A percentile compares a stretch with the other conserved stretches of the same genome.
Conservation (phyloP, 2,329 filamentous ascomycete genomes). For the Cryphonectria parasitica region DNA sequence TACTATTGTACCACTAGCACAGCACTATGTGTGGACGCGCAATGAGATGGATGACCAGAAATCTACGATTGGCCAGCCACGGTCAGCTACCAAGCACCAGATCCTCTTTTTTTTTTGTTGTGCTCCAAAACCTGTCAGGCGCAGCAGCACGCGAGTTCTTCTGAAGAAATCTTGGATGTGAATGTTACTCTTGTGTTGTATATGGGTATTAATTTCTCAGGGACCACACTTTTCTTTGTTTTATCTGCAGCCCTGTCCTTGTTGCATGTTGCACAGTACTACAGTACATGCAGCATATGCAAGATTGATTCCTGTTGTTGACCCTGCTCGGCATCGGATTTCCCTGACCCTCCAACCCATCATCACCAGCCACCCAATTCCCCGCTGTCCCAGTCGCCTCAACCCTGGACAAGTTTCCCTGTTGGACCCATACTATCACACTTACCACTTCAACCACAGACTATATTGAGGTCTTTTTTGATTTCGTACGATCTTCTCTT, state of each 20-base stretch:
- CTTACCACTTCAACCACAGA: background rate
- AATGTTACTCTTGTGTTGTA: background rate
- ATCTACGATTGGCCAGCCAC: background rate
- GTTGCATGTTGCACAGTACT: background rate
- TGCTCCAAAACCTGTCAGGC: background rate
- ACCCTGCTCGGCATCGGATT: background rate
- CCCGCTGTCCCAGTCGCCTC: background rate
- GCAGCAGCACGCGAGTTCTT: background rate
- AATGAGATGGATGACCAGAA: background rate
- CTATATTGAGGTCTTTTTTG: background rate
- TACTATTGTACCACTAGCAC: background rate
- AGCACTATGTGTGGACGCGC: background rate
- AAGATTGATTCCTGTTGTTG: conserved; percentile 1
- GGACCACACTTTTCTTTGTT: background rate
- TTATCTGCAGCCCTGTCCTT: conserved; percentile 5
- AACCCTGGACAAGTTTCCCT: background rate
- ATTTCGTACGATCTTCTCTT: background rate
- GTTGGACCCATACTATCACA: background rate
- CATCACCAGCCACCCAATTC: conserved; percentile 15
- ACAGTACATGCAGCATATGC: background rate
- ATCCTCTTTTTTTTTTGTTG: background rate
- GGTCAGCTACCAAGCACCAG: background rate
- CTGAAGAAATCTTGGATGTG: background rate
- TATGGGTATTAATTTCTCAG: background rate
- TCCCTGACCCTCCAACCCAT: background rate